A percentile compares a stretch with the other conserved stretches of the same genome.
These are phyloP conservation scores for Aspergillus sp. DNA, from an alignment of 2,329 filamentous ascomycete genomes.

Conservation along the genomic window DNA sequence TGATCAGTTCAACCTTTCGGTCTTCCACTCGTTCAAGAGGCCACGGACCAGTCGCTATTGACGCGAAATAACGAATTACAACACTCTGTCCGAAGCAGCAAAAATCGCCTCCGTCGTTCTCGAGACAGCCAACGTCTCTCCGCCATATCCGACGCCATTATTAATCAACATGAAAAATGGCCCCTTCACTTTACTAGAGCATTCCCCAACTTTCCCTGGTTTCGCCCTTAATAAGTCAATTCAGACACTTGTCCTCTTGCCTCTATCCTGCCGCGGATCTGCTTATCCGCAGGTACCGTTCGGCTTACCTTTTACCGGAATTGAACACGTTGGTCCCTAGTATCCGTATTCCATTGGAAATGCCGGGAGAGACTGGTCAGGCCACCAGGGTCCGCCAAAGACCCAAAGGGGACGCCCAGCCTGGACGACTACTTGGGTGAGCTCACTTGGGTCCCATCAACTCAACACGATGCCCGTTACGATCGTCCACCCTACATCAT, in stretches of 20 bases:
- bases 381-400: background rate
- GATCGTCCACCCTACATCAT: background rate
- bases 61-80: background rate
- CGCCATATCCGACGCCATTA: background rate
- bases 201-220: background rate
- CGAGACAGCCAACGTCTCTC: background rate
- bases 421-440: too few species aligned
- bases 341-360: too few species aligned
- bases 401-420: too few species aligned
- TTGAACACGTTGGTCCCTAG: background rate
- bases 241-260: background rate
- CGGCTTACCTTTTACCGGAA: background rate
- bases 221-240: background rate
- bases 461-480: background rate
- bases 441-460: background rate
- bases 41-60: background rate
- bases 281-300: background rate
- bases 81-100: conserved; percentile 1
- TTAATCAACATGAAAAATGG: background rate
- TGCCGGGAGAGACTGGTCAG: background rate
- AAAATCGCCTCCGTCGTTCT: background rate
- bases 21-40: background rate
- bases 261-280: background rate
- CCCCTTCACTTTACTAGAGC: background rate
- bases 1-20: background rate